phyloP scores from a whole-genome alignment of 768 basidiomycete species.

The Naganishia onofrii region DNA sequence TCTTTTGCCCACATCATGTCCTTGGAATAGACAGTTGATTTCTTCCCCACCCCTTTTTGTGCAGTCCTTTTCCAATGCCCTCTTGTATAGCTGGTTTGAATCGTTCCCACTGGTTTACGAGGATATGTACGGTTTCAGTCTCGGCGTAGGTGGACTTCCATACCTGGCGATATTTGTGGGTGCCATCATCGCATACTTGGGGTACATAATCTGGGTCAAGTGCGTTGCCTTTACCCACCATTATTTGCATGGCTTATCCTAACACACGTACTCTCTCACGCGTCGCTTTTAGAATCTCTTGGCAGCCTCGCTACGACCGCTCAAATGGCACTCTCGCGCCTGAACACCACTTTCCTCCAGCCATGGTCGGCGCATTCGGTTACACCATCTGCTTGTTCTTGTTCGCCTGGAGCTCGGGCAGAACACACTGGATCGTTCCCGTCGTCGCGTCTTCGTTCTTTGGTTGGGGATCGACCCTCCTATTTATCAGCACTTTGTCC shows the following conservation, averaged over 20 bases:
- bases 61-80: conserved; percentile 22
- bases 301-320: conserved; percentile 1
- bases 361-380: not conserved
- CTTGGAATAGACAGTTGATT: conserved; percentile 39
- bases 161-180: conserved; percentile 44
- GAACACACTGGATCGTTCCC: conserved; percentile 43
- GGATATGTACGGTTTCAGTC: conserved; percentile 40
- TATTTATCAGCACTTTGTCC: conserved; percentile 38
- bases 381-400: conserved; percentile 13
- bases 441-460: conserved; percentile 36
- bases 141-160: conserved; percentile 37
- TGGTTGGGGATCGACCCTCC: conserved; percentile 35
- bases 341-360: conserved; percentile 3
- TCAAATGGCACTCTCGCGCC: conserved; percentile 11
- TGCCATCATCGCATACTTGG: conserved; percentile 32
- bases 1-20: not conserved
- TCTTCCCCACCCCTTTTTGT: not conserved
- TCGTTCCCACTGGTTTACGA: conserved; percentile 47
- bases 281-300: not conserved
- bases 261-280: not conserved
- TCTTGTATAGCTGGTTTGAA: conserved; percentile 46
- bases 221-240: not conserved
- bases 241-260: not conserved
- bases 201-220: conserved; percentile 33
- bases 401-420: conserved; percentile 40